phyloP scores from a whole-genome alignment of 257 asterid genomes.

The Leonotis leonurus region DNA sequence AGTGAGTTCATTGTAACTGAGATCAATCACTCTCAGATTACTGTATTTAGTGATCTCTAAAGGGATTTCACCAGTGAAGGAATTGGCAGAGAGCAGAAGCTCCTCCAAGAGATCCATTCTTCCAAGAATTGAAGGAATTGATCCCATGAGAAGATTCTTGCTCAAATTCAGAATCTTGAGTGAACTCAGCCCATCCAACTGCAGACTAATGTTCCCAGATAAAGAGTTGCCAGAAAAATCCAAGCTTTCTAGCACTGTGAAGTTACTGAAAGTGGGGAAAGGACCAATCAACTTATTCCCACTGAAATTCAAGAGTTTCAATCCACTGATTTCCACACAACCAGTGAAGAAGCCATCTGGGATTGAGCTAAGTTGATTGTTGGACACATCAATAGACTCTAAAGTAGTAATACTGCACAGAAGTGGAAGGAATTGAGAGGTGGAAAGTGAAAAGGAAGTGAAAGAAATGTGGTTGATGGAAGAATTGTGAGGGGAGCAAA shows the following conservation, averaged over 20 bases:
- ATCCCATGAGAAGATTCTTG: constrained; percentile 30
- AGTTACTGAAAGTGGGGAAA: constrained; percentile 47
- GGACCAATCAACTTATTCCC: constrained; percentile 32
- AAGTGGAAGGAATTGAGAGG: constrained; percentile 42
- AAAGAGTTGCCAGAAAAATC: constrained; percentile 40
- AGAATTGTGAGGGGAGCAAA: constrained; percentile 33
- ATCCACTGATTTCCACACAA: constrained; percentile 43
- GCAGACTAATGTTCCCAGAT: constrained; percentile 31
- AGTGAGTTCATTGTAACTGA: constrained; percentile 30
- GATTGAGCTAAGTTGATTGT: constrained; percentile 40
- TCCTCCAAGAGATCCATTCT: constrained; percentile 32
- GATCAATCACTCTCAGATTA: constrained; percentile 49
- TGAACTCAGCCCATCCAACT: constrained; percentile 35
- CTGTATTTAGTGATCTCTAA: constrained; percentile 27
- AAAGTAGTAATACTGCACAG: constrained; percentile 39
- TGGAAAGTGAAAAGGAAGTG: constrained; percentile 27
- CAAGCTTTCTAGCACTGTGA: constrained; percentile 34
- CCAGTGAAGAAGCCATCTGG: constrained; percentile 32
- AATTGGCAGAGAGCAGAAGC: constrained; percentile 46
- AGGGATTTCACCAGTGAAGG: constrained; percentile 39
- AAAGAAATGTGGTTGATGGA: constrained; percentile 36
- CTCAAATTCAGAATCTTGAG: constrained; percentile 46
- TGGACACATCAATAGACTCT: constrained; percentile 55
- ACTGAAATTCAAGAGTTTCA: constrained; percentile 56
- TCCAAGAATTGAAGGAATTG: constrained; percentile 51